Conservation (phyloP, 371 early-diverging fungal species). For the Mucor lusitanicus region DNA sequence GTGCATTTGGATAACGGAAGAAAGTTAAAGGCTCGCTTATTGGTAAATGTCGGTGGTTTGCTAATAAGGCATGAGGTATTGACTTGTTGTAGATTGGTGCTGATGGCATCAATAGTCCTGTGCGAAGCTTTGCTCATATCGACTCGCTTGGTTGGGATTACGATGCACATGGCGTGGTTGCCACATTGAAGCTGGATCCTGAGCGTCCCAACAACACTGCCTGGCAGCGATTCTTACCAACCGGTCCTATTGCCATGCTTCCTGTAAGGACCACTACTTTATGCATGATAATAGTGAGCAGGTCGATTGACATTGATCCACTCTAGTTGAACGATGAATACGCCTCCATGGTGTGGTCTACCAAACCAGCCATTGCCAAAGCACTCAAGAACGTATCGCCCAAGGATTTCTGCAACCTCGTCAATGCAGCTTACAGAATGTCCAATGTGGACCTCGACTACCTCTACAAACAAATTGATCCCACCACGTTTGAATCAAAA, state of each 20-base stretch:
- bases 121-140: conserved; percentile 82
- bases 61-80: not conserved
- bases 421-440: conserved; percentile 84
- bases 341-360: conserved; percentile 93
- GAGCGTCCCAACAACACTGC: conserved; percentile 66
- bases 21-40: conserved; percentile 54
- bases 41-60: conserved; percentile 36
- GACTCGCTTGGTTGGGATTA: conserved; percentile 90
- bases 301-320: not conserved
- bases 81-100: conserved; percentile 71
- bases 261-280: conserved; percentile 64
- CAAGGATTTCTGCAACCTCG: conserved; percentile 64
- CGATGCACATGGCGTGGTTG: conserved; percentile 85
- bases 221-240: conserved; percentile 94
- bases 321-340: conserved; percentile 54
- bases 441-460: conserved; percentile 75
- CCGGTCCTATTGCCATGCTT: conserved; percentile 91
- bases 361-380: conserved; percentile 64
- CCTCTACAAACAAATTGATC: conserved; percentile 58
- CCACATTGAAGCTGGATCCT: conserved; percentile 68
- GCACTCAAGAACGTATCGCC: conserved; percentile 64
- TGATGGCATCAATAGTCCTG: conserved; percentile 89
- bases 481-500: conserved; percentile 33
- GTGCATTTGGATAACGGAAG: conserved; percentile 61
- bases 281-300: not conserved